Base-by-base conservation (phyloP, 345 rosid genomes). In the Conringia planisiliqua region DNA sequence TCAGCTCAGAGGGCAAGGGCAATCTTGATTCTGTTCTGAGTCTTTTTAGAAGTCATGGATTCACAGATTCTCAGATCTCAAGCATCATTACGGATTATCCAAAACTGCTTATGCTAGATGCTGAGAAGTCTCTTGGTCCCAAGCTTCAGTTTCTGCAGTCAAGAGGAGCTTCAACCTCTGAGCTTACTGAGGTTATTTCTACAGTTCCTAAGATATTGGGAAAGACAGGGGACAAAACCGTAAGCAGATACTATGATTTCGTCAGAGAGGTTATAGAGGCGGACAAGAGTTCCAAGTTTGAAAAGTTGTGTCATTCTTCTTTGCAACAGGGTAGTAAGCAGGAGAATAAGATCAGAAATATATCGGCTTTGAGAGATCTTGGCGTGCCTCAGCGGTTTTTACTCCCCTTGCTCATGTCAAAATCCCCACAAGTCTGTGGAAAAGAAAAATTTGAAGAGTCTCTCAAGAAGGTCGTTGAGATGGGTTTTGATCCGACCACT, bases 401-500 rank as follows among this genome's bases (percentile, higher is more conserved):
- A 5, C 17, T 67, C 5, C 0, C 30, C 7, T 6, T 70, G 73
- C 27, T 80, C 10, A 43, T 24, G 2, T 10, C 36, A n/a, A n/a
- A n/a, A n/a, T n/a, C n/a, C n/a, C n/a, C n/a, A n/a, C n/a, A n/a
- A n/a, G 32, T 70, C 2, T 56, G 42, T 9, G 54, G 26, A 0
- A 52, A 54, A 22, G 26, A 39, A 9, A 66, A 20, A 2, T 77
- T 84, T 62, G 27, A 40, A n/a, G 47, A 27, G 5, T 59, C 16
- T 0, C 63, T 79, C 7, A 54, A 73, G 69, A 46, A 43, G 16
- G 44, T 70, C n/a, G 33, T 57, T 57, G 66, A 30, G 33, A 30
- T 70, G 74, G 74, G 74, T 17, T 85, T 82, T 40, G 57, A 76
- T 44, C 81, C 86, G 3, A 3, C 35, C 0, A 62, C 61, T 5